phyloP scores from a whole-genome alignment of 2,329 filamentous ascomycete species.

The Aspergillus candidus region DNA sequence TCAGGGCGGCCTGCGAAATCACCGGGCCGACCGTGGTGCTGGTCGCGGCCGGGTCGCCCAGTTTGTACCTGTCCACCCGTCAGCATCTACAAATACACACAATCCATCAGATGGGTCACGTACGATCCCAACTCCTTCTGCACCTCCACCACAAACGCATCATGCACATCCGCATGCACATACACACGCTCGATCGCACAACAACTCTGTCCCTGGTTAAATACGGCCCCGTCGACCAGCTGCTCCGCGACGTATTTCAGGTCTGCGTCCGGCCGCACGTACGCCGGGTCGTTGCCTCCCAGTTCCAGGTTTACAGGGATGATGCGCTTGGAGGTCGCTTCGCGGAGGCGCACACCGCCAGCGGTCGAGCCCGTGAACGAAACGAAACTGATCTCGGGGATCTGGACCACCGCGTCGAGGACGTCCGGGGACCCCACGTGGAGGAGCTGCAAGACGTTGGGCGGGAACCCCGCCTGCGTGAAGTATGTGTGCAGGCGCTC shows the following conservation, averaged over 20 bases:
- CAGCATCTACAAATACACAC: neutral
- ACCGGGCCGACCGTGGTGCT: slow-evolving; percentile 78
- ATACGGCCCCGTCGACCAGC: slow-evolving; percentile 83
- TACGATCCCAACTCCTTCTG: slow-evolving; percentile 67
- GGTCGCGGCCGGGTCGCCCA: slow-evolving; percentile 69
- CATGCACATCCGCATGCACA: slow-evolving; percentile 74
- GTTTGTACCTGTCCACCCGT: slow-evolving; percentile 21
- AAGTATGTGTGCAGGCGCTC: slow-evolving; percentile 74
- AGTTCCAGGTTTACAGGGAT: slow-evolving; percentile 82
- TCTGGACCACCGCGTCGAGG: slow-evolving; percentile 69
- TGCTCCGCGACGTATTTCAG: slow-evolving; percentile 81
- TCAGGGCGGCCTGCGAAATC: slow-evolving; percentile 68
- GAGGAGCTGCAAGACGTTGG: slow-evolving; percentile 79
- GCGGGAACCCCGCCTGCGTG: slow-evolving; percentile 67
- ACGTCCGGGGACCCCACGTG: slow-evolving; percentile 70
- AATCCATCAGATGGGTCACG: neutral
- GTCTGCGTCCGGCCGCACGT: slow-evolving; percentile 76
- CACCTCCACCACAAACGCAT: slow-evolving; percentile 71
- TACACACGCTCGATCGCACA: slow-evolving; percentile 86
- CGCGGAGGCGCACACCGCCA: slow-evolving; percentile 74
- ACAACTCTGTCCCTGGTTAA: slow-evolving; percentile 94
- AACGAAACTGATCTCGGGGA: slow-evolving; percentile 67
- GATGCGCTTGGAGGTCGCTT: slow-evolving; percentile 71
- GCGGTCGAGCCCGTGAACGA: slow-evolving; percentile 90
- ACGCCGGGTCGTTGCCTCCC: slow-evolving; percentile 87